Evolutionary conservation across 257 asterid genomes (phyloP), one percentile per base, ranked within the genome.

Genomic region (Solanum dulcamara): DNA sequence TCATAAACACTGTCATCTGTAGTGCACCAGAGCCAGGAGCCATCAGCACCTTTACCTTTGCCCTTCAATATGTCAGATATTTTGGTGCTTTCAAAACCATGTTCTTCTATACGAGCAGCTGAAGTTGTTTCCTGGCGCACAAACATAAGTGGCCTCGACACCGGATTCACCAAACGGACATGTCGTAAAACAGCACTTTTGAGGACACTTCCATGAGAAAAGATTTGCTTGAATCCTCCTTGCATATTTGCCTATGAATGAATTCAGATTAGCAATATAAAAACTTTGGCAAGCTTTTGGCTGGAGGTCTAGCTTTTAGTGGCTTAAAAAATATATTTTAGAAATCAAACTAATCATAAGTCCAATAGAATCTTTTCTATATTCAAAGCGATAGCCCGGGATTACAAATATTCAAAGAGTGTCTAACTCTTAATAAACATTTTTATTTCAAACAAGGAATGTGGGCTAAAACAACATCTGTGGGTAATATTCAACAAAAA

Each of bases 21-120:
- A 10, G 99, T 94, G 95, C 99, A 96, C 98, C 98, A 96, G 28
- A 96, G 98, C 99, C 99, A 96, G 51, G 99, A 96, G 40, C 99
- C 99, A 84, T 96, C 99, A 0, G 96, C 98, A 10, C 90, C 83
- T 91, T 94, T 95, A 85, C 99, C 99, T 84, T 96, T 96, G 53
- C 89, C 85, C 50, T 91, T 86, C 90, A 95, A 48, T 81, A 96
- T 86, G 87, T 96, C 99, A 5, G 97, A 88, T 37, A 96, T 93
- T 3, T 89, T 95, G 82, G 98, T 92, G 88, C 99, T 95, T 32
- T 96, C 99, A 55, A 96, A 96, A 20, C 99, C 99, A n/a, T 93
- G 97, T 90, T 96, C 99, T 90, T 96, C 99, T 3, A 96, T 94
- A 9, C 92, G 93, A 85, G 97, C 96, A 72, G 98, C 87, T 14